Conservation (phyloP, 345 rosid genomes). For the Eucalyptus pauciflora region DNA sequence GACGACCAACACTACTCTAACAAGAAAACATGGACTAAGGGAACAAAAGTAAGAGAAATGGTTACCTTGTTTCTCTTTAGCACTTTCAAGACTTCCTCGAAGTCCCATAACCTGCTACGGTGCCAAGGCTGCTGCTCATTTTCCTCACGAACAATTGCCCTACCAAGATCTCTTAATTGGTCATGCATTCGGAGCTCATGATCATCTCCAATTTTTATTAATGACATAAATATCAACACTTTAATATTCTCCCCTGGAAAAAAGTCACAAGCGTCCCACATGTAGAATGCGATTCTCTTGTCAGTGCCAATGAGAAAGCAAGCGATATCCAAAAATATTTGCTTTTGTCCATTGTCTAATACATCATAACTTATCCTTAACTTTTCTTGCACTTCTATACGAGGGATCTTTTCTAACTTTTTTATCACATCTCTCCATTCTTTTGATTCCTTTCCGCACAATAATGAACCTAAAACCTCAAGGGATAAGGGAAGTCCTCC, state of each 20-base stretch:
- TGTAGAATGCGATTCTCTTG: not conserved
- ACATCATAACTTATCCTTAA: not conserved
- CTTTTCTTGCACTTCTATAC: not conserved
- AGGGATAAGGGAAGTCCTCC: too few species aligned
- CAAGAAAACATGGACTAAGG: too few species aligned
- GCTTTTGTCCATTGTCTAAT: not conserved
- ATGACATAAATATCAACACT: not conserved
- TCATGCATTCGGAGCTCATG: too few species aligned
- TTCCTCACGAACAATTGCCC: not conserved
- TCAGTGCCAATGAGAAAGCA: not conserved
- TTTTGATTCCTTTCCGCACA: too few species aligned
- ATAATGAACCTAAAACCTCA: too few species aligned
- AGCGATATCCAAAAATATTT: not conserved
- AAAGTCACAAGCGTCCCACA: not conserved
- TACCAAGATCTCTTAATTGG: not conserved
- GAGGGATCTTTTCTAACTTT: not conserved
- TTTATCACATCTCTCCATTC: too few species aligned
- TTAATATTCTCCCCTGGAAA: not conserved
- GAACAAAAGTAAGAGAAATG: too few species aligned
- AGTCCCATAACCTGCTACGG: not conserved
- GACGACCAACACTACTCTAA: not conserved
- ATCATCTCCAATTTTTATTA: too few species aligned
- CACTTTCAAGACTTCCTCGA: not conserved
- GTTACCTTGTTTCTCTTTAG: not conserved
- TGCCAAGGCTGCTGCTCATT: fast-evolving